Base-by-base conservation (phyloP, 176 grass and related monocot species). In the Oryza glaberrima region DNA sequence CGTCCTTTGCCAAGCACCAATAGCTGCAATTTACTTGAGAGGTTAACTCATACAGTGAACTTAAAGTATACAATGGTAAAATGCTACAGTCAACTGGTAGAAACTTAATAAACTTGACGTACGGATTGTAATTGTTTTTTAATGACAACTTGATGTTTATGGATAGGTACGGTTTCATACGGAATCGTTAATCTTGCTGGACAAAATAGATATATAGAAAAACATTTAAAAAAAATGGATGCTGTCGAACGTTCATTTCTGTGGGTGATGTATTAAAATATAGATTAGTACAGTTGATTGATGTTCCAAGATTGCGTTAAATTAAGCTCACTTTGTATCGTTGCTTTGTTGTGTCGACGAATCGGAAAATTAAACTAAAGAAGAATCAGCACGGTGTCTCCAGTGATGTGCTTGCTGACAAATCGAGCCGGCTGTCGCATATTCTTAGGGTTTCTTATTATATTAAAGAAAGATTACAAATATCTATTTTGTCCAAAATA, bases 81-180 rank as follows among this genome's bases (percentile, higher is more conserved):
- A 48, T 64, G 58, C 56, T 47, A 19, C 11, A 32, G 28, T 25
- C 63, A 11, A 73, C 16, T 64, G 58, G 3, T 1, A 44, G 10
- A 78, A 78, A 40, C 67, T n/a, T 44, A 23, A 44, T 44, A 23
- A 44, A 72, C 40, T 46, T 64, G 69, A 73, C 36, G 58, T 63
- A 63, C 58, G 0, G 0, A 63, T 23, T 63, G 20, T 0, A 22
- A 9, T 22, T 61, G 6, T n/a, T 63, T 63, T 22, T 23, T 13
- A 10, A 22, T 63, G 8, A 63, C 20, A 9, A 54, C 51, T 54
- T 4, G 58, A 63, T 28, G 15, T 48, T 30, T 30, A 65, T 41
- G 7, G 41, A 66, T 47, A 49, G 10, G 6, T 22, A 48, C 13
- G 0, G 16, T 15, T 73, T 63, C 46, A 17, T 46, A 44, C 51